These are phyloP conservation scores for Ananas comosus DNA, from an alignment of 176 grass and related monocot species.

Conservation along the genomic window DNA sequence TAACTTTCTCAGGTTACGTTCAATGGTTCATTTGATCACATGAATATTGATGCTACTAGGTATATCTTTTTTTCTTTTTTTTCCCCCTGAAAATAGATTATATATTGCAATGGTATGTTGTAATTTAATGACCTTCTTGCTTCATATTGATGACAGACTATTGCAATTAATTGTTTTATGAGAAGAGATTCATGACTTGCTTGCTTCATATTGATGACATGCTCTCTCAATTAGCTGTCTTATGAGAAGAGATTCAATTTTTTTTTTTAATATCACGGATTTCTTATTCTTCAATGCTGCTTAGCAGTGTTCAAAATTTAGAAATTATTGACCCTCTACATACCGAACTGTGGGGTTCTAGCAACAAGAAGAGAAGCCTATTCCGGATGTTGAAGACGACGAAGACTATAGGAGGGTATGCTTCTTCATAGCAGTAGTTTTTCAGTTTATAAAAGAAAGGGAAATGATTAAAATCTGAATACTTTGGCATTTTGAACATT, in stretches of 20 bases:
- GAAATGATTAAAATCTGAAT: background rate
- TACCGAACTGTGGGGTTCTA: conserved; percentile 67
- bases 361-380: conserved; percentile 94
- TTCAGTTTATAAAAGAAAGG: background rate
- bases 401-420: conserved; percentile 89
- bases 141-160: conserved; percentile 4
- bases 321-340: conserved; percentile 96
- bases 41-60: conserved; percentile 96
- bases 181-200: conserved; percentile 7
- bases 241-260: conserved; percentile 13
- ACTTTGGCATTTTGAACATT: background rate
- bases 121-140: background rate
- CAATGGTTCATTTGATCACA: conserved; percentile 94
- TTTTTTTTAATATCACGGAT: background rate
- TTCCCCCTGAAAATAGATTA: background rate
- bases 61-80: conserved; percentile 29
- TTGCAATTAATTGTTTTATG: conserved; percentile 6
- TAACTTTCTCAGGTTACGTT: conserved; percentile 64
- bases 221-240: background rate
- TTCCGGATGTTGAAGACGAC: conserved; percentile 96
- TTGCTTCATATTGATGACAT: conserved; percentile 10
- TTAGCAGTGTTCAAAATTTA: conserved; percentile 72
- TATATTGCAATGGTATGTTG: background rate
- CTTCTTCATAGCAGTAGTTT: background rate
- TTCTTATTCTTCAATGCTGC: conserved; percentile 15